Evolutionary conservation across 495 filamentous ascomycete genomes (phyloP).

Genomic region (Penicillium argentinense): DNA sequence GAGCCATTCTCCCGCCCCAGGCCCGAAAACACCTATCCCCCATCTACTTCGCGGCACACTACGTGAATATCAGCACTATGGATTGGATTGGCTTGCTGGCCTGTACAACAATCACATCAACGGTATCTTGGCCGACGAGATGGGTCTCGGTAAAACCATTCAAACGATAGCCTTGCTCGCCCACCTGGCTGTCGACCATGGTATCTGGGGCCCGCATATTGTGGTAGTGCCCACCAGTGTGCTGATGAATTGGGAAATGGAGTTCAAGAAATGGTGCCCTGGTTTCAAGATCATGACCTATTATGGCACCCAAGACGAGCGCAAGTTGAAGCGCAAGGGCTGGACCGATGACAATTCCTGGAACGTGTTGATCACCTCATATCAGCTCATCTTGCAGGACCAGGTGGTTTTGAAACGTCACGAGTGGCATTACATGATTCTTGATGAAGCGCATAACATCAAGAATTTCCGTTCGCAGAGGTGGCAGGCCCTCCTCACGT

Average conservation of each 20-base stretch:
- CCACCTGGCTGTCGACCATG: constrained; percentile 86
- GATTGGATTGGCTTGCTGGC: constrained; percentile 92
- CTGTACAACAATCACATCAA: constrained; percentile 93
- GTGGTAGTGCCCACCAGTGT: constrained; percentile 97
- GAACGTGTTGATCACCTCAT: constrained; percentile 97
- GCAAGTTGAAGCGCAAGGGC: constrained; percentile 82
- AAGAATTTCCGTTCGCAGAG: constrained; percentile 98
- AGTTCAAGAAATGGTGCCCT: constrained; percentile 99
- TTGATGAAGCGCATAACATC: constrained; percentile 99
- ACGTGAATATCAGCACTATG: constrained; percentile 95
- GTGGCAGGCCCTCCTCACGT: constrained; percentile 92
- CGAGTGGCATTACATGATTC: constrained; percentile 97
- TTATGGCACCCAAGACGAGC: constrained; percentile 90
- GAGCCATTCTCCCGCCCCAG: constrained; percentile 35
- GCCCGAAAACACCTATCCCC: constrained; percentile 72
- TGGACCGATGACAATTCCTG: constrained; percentile 89
- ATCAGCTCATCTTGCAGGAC: constrained; percentile 93
- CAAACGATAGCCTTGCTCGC: constrained; percentile 96
- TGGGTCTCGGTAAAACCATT: constrained; percentile 98
- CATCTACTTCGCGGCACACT: constrained; percentile 88
- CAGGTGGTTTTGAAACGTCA: constrained; percentile 88
- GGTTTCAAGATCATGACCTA: constrained; percentile 98
- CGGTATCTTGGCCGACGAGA: constrained; percentile 98
- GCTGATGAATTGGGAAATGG: constrained; percentile 99
- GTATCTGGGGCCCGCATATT: constrained; percentile 94